Conservation (phyloP, 768 basidiomycete genomes). For the Boletellus sp. region DNA sequence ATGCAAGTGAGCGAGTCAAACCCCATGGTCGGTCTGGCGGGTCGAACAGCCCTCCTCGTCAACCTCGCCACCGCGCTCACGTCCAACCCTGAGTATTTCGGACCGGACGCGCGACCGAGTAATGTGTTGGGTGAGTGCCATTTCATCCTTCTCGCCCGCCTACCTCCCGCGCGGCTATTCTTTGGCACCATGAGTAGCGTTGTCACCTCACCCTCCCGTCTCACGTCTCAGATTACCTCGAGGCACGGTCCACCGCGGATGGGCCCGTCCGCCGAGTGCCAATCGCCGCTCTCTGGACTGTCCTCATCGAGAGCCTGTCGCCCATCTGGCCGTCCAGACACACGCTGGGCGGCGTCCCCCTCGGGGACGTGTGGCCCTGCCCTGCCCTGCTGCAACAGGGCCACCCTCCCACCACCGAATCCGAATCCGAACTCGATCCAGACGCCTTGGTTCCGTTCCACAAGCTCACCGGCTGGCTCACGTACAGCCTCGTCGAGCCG, state of each 20-base stretch:
- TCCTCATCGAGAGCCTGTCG: slow-evolving; percentile 76
- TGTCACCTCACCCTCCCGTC: too few relatives aligned
- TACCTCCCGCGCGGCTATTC: too few relatives aligned
- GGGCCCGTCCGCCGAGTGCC: slow-evolving; percentile 50
- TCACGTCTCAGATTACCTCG: slow-evolving; percentile 75
- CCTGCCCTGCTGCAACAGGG: slow-evolving; percentile 42
- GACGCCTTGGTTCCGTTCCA: slow-evolving; percentile 89
- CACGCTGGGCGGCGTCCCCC: slow-evolving; percentile 58
- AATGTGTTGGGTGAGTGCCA: slow-evolving; percentile 72
- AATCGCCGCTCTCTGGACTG: slow-evolving; percentile 74
- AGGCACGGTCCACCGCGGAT: slow-evolving; percentile 46
- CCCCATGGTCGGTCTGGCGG: slow-evolving; percentile 88
- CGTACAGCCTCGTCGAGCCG: slow-evolving; percentile 84
- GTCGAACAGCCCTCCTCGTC: slow-evolving; percentile 72
- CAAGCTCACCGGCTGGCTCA: slow-evolving; percentile 92
- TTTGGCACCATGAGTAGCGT: too few relatives aligned
- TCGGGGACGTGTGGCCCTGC: slow-evolving; percentile 96
- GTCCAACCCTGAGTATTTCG: slow-evolving; percentile 66
- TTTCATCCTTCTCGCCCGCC: too few relatives aligned
- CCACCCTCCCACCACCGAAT: neutral
- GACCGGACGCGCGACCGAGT: slow-evolving; percentile 70
- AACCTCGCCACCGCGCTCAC: slow-evolving; percentile 71
- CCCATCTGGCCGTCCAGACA: slow-evolving; percentile 86
- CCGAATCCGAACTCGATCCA: slow-evolving; percentile 17
- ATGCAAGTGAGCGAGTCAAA: slow-evolving; percentile 81